Conservation (phyloP, 352 stramenopile species). For the Phytophthora aleatoria region DNA sequence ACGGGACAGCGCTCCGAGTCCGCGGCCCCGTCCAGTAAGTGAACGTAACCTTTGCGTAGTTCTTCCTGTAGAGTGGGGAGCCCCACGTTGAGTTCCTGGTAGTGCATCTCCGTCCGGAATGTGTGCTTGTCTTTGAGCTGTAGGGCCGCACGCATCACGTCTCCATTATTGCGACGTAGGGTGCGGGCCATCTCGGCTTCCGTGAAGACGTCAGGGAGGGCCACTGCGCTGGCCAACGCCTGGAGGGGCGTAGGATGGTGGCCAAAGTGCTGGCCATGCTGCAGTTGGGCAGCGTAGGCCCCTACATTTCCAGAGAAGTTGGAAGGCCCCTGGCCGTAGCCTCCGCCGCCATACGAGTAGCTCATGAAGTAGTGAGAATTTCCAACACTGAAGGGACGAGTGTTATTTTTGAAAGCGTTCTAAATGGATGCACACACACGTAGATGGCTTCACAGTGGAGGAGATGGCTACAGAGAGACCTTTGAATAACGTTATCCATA, state of each 20-base stretch:
- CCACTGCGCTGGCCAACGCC: constrained; percentile 69
- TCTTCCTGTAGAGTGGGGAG: constrained; percentile 64
- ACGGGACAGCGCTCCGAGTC: constrained; percentile 59
- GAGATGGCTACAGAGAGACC: not conserved
- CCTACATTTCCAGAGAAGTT: constrained; percentile 27
- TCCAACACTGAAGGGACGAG: constrained; percentile 7
- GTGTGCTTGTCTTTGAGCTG: constrained; percentile 74
- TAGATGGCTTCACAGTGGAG: not conserved
- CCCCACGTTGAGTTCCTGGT: constrained; percentile 68
- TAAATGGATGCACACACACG: not conserved
- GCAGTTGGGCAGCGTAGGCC: constrained; percentile 43
- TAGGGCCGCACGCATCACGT: constrained; percentile 74
- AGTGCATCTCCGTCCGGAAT: constrained; percentile 49
- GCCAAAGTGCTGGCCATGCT: constrained; percentile 16
- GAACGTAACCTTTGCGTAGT: constrained; percentile 77
- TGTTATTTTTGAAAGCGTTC: not conserved
- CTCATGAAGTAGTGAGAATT: constrained; percentile 5
- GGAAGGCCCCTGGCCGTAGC: constrained; percentile 18
- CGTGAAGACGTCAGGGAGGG: constrained; percentile 65
- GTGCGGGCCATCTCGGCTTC: constrained; percentile 57
- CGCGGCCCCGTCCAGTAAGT: constrained; percentile 62
- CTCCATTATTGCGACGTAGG: constrained; percentile 60
- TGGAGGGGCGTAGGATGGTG: constrained; percentile 57
- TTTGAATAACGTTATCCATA: no score
- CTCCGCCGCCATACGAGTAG: constrained; percentile 31